These are phyloP conservation scores for Mycena kentingensis DNA, from an alignment of 768 basidiomycete genomes.

Conservation along the genomic window DNA sequence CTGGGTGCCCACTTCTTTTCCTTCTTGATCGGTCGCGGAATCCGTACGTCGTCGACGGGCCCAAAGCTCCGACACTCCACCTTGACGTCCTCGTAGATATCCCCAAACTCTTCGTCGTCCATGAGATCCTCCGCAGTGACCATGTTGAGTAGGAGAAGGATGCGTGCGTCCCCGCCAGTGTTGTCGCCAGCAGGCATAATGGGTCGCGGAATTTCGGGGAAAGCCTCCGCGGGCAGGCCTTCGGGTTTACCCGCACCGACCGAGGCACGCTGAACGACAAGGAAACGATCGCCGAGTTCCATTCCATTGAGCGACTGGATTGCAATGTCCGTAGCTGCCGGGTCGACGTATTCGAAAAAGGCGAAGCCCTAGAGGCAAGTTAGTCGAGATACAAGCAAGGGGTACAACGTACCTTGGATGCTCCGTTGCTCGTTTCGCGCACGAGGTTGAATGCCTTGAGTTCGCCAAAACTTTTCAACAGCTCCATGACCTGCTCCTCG, in stretches of 20 bases:
- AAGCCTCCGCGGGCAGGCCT: constrained; percentile 75
- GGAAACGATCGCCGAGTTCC: constrained; percentile 93
- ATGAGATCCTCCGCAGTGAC: constrained; percentile 89
- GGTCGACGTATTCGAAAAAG: constrained; percentile 97
- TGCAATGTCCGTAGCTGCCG: constrained; percentile 87
- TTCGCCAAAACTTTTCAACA: constrained; percentile 96
- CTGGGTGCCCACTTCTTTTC: constrained; percentile 79
- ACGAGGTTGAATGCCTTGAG: constrained; percentile 98
- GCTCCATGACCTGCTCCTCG: constrained; percentile 98
- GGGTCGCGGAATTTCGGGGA: constrained; percentile 82
- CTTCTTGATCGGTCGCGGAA: constrained; percentile 87
- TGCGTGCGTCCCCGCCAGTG: constrained; percentile 64
- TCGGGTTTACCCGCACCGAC: constrained; percentile 88
- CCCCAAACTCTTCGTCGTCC: constrained; percentile 90
- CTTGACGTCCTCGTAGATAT: constrained; percentile 92
- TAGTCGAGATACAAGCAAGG: constrained; percentile 1
- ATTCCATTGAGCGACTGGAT: constrained; percentile 96
- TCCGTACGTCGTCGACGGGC: constrained; percentile 77
- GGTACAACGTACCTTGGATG: constrained; percentile 69
- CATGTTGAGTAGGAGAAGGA: constrained; percentile 99
- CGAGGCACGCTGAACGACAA: constrained; percentile 96
- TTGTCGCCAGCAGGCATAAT: constrained; percentile 85
- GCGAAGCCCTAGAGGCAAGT: constrained; percentile 79
- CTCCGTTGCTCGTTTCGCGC: constrained; percentile 85
- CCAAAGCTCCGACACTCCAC: constrained; percentile 87